A percentile compares a stretch with the other conserved stretches of the same genome.
Evolutionary conservation across 2,329 filamentous ascomycete genomes (phyloP).

Genomic region (Penicillium freii): DNA sequence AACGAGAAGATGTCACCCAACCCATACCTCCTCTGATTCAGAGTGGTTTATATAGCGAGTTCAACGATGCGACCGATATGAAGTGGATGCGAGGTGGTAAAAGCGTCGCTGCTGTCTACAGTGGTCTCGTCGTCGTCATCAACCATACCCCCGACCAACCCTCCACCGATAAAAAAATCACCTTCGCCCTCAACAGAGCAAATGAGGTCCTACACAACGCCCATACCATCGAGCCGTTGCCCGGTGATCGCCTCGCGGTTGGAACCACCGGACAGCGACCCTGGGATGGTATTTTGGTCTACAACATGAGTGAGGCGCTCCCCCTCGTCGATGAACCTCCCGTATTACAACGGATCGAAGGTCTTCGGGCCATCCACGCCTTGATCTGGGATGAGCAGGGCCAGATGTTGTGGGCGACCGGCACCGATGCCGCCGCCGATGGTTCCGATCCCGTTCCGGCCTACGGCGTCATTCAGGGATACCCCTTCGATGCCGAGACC

Average conservation of each 20-base stretch:
- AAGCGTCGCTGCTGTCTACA: slow-evolving; percentile 24
- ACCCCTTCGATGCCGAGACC: slow-evolving; percentile 22
- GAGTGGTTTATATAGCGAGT: slow-evolving; percentile 18
- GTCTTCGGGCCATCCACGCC: slow-evolving; percentile 24
- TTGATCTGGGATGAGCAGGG: slow-evolving; percentile 29
- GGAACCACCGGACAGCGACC: slow-evolving; percentile 24
- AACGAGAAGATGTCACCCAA: slow-evolving; percentile 21
- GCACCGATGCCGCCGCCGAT: slow-evolving; percentile 26
- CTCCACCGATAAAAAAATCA: slow-evolving; percentile 24
- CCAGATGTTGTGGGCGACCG: slow-evolving; percentile 25
- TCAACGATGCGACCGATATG: slow-evolving; percentile 28
- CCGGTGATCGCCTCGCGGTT: slow-evolving; percentile 22
- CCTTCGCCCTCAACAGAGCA: slow-evolving; percentile 23
- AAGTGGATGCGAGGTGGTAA: slow-evolving; percentile 26
- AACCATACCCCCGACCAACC: slow-evolving; percentile 26
- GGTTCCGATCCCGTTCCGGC: slow-evolving; percentile 24
- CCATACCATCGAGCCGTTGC: slow-evolving; percentile 23
- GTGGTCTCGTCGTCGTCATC: slow-evolving; percentile 22
- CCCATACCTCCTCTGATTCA: slow-evolving; percentile 14
- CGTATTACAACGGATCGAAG: slow-evolving; percentile 25
- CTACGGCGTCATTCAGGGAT: slow-evolving; percentile 20
- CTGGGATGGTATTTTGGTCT: slow-evolving; percentile 27
- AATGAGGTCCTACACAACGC: slow-evolving; percentile 24
- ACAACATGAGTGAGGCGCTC: slow-evolving; percentile 19
- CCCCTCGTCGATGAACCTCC: slow-evolving; percentile 22